Conservation (phyloP, 1,284 basidiomycete genomes). For the Trichosporon sp. region DNA sequence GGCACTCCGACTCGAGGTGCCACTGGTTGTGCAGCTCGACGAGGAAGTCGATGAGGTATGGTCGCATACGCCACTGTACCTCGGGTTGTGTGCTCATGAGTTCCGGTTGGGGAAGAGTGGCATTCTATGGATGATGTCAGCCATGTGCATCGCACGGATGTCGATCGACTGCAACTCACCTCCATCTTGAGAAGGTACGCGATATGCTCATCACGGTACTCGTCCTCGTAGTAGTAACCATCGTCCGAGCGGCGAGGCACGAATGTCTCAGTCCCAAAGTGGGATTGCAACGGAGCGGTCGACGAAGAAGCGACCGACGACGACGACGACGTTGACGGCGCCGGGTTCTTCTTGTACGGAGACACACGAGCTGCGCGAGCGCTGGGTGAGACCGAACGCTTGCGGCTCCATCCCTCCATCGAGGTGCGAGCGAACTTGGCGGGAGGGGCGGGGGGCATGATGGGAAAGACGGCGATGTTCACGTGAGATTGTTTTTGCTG, state of each 20-base stretch:
- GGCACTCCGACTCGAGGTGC: conserved; percentile 91
- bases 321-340: neutral
- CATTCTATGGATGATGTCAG: conserved; percentile 54
- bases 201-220: conserved; percentile 88
- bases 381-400: conserved; percentile 38
- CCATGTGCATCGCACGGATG: neutral
- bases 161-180: conserved; percentile 57
- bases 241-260: conserved; percentile 38
- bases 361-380: conserved; percentile 15
- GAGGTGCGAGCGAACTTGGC: conserved; percentile 38
- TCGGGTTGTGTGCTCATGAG: conserved; percentile 99
- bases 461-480: conserved; percentile 1
- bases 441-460: conserved; percentile 40
- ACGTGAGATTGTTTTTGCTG: neutral
- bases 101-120: conserved; percentile 79
- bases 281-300: neutral
- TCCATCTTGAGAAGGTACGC: conserved; percentile 96
- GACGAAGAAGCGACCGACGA: conserved; percentile 1
- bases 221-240: conserved; percentile 64
- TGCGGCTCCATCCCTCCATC: conserved; percentile 39
- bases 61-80: conserved; percentile 97
- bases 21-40: conserved; percentile 98
- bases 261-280: neutral
- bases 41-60: conserved; percentile 96
- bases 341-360: conserved; percentile 17